phyloP scores from a whole-genome alignment of 345 rosid species.

The Brassica carinata region DNA sequence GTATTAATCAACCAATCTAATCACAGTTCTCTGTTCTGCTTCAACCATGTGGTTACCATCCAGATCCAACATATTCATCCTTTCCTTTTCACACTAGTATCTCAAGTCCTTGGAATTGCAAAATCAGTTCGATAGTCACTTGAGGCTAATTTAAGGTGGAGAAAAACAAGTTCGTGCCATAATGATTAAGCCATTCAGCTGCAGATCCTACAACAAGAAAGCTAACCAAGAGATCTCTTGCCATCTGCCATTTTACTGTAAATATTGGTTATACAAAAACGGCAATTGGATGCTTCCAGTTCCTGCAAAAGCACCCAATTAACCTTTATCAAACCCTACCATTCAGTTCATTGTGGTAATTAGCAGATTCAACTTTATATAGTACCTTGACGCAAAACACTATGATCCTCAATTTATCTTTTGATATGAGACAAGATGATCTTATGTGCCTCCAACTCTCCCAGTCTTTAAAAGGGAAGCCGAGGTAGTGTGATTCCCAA shows the following conservation, averaged over 20 bases:
- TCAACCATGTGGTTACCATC: neutral
- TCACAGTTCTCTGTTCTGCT: neutral
- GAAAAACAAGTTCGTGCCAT: slow-evolving; percentile 44
- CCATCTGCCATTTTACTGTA: slow-evolving; percentile 57
- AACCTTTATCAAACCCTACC: neutral
- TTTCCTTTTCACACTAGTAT: neutral
- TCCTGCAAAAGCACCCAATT: slow-evolving; percentile 43
- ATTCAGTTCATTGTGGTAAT: slow-evolving; percentile 3
- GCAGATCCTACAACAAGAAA: slow-evolving; percentile 67
- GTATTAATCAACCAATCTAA: neutral
- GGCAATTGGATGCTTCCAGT: slow-evolving; percentile 32
- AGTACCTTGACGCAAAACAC: slow-evolving; percentile 57
- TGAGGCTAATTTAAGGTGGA: slow-evolving; percentile 14
- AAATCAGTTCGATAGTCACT: neutral
- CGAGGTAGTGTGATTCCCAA: slow-evolving; percentile 49
- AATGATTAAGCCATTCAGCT: slow-evolving; percentile 63
- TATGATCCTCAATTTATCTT: slow-evolving; percentile 44
- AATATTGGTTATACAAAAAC: slow-evolving; percentile 25
- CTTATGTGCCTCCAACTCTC: slow-evolving; percentile 67
- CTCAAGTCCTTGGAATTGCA: neutral
- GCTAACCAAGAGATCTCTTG: slow-evolving; percentile 68
- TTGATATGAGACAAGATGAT: slow-evolving; percentile 52
- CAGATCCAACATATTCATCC: slow-evolving; percentile 2
- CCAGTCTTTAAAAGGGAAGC: slow-evolving; percentile 51
- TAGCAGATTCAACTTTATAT: slow-evolving; percentile 12